Percentiles rank a stretch among this genome's conserved stretches.
Evolutionary conservation across 805 yeast species (phyloP).

Genomic region (Diddensiella santjacobensis): DNA sequence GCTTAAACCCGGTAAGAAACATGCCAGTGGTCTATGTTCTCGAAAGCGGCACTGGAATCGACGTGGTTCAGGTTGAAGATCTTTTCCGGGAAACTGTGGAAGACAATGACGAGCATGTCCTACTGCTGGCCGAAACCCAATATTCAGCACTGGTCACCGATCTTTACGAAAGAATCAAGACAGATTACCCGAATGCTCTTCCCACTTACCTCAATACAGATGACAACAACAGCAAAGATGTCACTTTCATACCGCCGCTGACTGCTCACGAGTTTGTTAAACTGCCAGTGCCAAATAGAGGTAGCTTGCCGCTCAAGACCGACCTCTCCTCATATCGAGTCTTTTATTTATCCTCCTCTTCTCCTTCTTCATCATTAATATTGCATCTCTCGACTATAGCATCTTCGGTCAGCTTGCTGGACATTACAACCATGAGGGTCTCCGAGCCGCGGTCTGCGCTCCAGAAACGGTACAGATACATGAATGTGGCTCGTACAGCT

Average conservation of each 20-base stretch:
- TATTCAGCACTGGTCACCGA: conserved; percentile 44
- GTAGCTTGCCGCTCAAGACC: conserved; percentile 18
- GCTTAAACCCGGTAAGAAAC: conserved; percentile 72
- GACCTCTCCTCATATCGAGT: conserved; percentile 48
- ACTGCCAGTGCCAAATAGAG: conserved; percentile 24
- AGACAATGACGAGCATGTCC: conserved; percentile 32
- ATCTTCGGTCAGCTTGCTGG: conserved; percentile 46
- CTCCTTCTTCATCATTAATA: conserved; percentile 75
- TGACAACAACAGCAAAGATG: not conserved
- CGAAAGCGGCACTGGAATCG: conserved; percentile 56
- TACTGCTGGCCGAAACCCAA: conserved; percentile 75
- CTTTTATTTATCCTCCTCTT: conserved; percentile 49
- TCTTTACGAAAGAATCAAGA: conserved; percentile 37
- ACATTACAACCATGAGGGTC: conserved; percentile 35
- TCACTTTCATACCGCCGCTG: conserved; percentile 4
- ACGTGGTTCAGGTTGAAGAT: conserved; percentile 38
- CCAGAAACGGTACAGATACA: conserved; percentile 76
- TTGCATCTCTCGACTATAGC: conserved; percentile 73
- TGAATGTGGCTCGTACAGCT: conserved; percentile 87
- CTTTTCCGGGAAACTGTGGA: conserved; percentile 43
- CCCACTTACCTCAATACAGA: conserved; percentile 22
- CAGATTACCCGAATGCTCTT: conserved; percentile 33
- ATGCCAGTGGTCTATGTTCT: conserved; percentile 76
- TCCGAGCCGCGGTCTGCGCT: conserved; percentile 63
- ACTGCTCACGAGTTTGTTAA: conserved; percentile 3